Base-by-base conservation (phyloP, 768 basidiomycete species). In the Chalciporus chontae region DNA sequence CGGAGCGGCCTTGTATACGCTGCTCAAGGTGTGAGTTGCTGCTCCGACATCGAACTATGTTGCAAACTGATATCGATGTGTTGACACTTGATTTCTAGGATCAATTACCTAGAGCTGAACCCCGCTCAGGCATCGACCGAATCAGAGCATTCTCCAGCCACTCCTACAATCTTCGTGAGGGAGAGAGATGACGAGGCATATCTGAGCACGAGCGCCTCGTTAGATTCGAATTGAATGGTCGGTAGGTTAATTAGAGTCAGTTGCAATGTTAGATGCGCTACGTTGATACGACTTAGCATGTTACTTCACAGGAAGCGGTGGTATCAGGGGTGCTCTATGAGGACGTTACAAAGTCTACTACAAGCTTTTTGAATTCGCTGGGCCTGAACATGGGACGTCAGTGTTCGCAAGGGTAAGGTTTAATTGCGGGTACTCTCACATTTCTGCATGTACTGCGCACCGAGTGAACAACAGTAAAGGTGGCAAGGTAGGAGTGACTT, bases 401-500 rank as follows among this genome's bases (percentile, higher is more conserved):
- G 46, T 23, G 34, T 36, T 13, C 1, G n/a, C 8, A 6, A 18
- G 17, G 9, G 15, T 37, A 8, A 1, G 6, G 13, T 24, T 11
- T 19, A 8, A 11, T 64, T n/a, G n/a, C n/a, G 29, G 11, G 10
- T 3, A 11, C 6, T 21, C 73, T 51, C 58, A 83, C 77, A 77
- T 77, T 63, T 94, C 91, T 14, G 89, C 86, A 54, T 94, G 92
- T 17, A 94, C 88, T 90, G 52, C 23, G 42, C 7, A 21, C 23
- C 21, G 17, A 17, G 36, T 65, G 10, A 66, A 44, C 1, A 43
- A 4, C 1, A 5, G n/a, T 48, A 17, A 41, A 34, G 18, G 14
- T 24, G 29, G 10, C 43, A 26, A 43, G 11, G 23, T 23, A 9
- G 1, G 13, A 26, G 7, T 34, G 7, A 67, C 82, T 54, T 63